Evolutionary conservation across 371 early-diverging fungal genomes (phyloP), one percentile per base, ranked within the genome.

Genomic region (Nematocida sp.): DNA sequence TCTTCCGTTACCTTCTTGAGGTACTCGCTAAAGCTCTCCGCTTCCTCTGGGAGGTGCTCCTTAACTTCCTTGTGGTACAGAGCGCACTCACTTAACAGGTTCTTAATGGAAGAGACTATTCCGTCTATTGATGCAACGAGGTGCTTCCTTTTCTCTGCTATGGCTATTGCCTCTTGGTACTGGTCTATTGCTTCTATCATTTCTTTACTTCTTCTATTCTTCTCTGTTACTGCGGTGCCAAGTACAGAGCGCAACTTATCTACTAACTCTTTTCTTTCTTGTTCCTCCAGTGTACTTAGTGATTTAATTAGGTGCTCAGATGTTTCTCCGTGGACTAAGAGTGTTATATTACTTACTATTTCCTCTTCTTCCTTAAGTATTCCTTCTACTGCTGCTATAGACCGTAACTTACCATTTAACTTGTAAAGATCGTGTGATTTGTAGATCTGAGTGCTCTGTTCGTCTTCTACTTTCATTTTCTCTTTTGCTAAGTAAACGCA

Each of bases 231-330:
- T 25, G 3, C 28, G 5, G 16, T 11, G 50, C 63, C 63, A 20
- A n/a, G 45, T 48, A 48, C 25, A 11, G 25, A 5, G 5, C 25
- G 9, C 35, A 63, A 38, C 18, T 33, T 30, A 7, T 42, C 25
- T 26, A 11, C 45, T 63, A 63, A 39, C 4, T 28, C 20, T 47
- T 63, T 9, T 45, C 11, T 9, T 25, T 63, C 63, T 47, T 63
- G 38, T 16, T 13, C 25, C 9, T 11, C 5, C 11, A 63, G 30
- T 7, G 5, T 33, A 4, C 38, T 63, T 11, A 38, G 11, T 3
- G 7, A 4, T 35, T 4, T 9, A 11, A n/a, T 26, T 33, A 9
- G 59, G 18, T 33, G 11, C 7, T 57, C 35, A 7, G 42, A 42
- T 7, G 23, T 13, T 25, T 54, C 16, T 9, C 38, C 36, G 3